These are phyloP conservation scores for Xylaria polymorpha DNA, from an alignment of 2,329 filamentous ascomycete genomes.

Conservation along the genomic window DNA sequence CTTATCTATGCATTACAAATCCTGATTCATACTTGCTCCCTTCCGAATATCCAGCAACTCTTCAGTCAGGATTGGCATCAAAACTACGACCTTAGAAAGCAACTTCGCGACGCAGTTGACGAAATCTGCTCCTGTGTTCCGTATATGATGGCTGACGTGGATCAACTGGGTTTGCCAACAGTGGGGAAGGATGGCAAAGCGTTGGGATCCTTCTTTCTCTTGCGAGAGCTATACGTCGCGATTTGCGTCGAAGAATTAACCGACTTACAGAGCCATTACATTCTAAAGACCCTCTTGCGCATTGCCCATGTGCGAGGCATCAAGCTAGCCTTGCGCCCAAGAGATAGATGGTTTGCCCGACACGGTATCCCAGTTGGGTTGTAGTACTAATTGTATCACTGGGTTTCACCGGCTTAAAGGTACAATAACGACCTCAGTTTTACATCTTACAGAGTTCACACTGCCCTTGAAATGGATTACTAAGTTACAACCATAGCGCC, in stretches of 20 bases:
- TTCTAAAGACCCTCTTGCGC: slow-evolving; percentile 26
- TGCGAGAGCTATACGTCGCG: slow-evolving; percentile 28
- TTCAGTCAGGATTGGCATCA: slow-evolving; percentile 3
- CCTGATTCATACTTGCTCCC: slow-evolving; percentile 18
- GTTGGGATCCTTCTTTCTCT: slow-evolving; percentile 29
- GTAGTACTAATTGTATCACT: neutral
- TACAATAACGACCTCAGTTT: neutral
- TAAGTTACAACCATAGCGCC: too few species aligned
- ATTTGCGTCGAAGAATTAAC: slow-evolving; percentile 18
- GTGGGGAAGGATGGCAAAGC: slow-evolving; percentile 29
- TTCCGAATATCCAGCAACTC: neutral
- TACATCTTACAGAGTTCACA: too few species aligned
- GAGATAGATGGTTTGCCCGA: slow-evolving; percentile 16
- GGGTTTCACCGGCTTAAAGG: neutral
- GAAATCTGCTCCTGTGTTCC: slow-evolving; percentile 33
- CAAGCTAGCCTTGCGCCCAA: slow-evolving; percentile 27
- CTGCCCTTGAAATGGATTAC: too few species aligned
- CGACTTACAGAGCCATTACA: slow-evolving; percentile 20
- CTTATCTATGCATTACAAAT: slow-evolving; percentile 26
- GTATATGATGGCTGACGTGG: slow-evolving; percentile 33
- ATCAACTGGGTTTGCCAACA: slow-evolving; percentile 26
- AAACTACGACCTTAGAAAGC: slow-evolving; percentile 5
- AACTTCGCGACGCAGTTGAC: slow-evolving; percentile 21
- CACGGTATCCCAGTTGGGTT: neutral
- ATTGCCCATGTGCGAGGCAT: slow-evolving; percentile 29